These are phyloP conservation scores for Arabis hirsuta DNA, from an alignment of 345 rosid species.

Conservation along the genomic window DNA sequence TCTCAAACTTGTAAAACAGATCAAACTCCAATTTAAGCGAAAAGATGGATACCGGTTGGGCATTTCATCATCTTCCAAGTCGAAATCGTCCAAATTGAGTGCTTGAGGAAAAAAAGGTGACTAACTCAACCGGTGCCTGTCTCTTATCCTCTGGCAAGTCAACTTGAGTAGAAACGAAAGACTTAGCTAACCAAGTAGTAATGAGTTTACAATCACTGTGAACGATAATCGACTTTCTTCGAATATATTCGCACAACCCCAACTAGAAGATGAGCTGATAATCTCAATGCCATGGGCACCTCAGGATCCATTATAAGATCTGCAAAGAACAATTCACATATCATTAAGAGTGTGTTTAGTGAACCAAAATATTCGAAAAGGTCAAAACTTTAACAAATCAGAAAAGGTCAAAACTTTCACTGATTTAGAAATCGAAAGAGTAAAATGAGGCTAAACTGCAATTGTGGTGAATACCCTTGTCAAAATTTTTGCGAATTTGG, in stretches of 20 bases:
- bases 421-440: no score
- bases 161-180: conserved; percentile 55
- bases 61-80: conserved; percentile 49
- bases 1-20: not conserved
- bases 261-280: conserved; percentile 82
- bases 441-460: no score
- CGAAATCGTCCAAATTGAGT: conserved; percentile 70
- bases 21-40: not conserved
- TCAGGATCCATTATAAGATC: conserved; percentile 74
- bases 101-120: conserved; percentile 66
- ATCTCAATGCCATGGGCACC: conserved; percentile 79
- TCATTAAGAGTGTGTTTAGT: no score
- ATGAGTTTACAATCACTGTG: conserved; percentile 61
- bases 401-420: no score
- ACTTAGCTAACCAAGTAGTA: conserved; percentile 57
- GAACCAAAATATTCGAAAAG: no score
- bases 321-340: conserved; percentile 33
- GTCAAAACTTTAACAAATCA: no score
- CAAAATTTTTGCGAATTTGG: not conserved
- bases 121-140: conserved; percentile 65
- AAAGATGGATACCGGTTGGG: conserved; percentile 46
- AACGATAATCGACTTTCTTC: conserved; percentile 87
- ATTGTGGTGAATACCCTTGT: not conserved
- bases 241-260: conserved; percentile 92
- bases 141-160: conserved; percentile 73